Base-by-base conservation (phyloP, 371 early-diverging fungal species). In the Syncephalastrum racemosum region DNA sequence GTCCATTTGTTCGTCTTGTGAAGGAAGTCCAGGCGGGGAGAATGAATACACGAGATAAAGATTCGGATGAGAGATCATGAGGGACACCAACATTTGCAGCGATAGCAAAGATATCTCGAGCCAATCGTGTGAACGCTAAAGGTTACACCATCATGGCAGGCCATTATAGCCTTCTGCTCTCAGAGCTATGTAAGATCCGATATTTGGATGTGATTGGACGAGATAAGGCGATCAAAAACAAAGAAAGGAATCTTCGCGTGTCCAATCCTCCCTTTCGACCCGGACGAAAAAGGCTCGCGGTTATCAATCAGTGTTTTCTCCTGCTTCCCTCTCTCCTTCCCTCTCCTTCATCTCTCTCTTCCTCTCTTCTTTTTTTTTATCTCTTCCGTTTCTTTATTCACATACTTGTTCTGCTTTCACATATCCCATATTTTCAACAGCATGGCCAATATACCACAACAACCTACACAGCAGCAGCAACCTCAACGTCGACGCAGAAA, bases 141-240 rank as follows among this genome's bases (percentile, higher is more conserved):
- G 36, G 36, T 31, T 31, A 10, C 36, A 31, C 36, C 3, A 31
- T 31, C 36, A 31, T 31, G 36, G 36, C 36, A 31, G 36, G 36
- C 36, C 36, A 31, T 31, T 31, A 31, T 31, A 31, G 36, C 36
- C 10, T 8, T 5, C 36, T 31, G 36, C 36, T 10, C 36, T 31
- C 36, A 31, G 36, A 10, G 36, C 36, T 31, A 31, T 31, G 36
- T 31, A 54, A 54, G 59, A 64, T 70, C 67, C 59, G 61, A 64
- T 67, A 58, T 54, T 56, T 50, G 16, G 27, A n/a, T 43, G 2
- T 70, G 58, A 70, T 64, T 67, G 64, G 67, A 47, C 39, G 49
- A 68, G 67, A 70, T 66, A 55, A 70, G 52, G 50, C 45, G 53
- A 49, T 50, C 49, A 50, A 31, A 31, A 31, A 31, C 36, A 31